These are phyloP conservation scores for Chaetothyriales sp. DNA, from an alignment of 2,329 filamentous ascomycete species.

Conservation along the genomic window DNA sequence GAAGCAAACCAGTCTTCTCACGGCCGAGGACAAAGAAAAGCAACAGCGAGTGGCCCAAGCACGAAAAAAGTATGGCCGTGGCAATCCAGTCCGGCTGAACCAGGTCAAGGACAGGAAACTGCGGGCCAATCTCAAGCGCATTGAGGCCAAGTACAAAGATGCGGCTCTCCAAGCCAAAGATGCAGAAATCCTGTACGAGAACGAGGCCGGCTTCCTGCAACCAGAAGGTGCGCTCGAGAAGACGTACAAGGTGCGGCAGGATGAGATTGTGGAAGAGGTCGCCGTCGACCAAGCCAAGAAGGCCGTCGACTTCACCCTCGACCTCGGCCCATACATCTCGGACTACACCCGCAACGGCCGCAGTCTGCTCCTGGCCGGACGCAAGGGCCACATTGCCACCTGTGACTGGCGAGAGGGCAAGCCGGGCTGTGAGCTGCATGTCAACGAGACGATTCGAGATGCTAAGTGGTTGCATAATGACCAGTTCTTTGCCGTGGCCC, in stretches of 20 bases:
- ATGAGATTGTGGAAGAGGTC: slow-evolving; percentile 62
- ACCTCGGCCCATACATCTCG: slow-evolving; percentile 70
- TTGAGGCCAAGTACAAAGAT: slow-evolving; percentile 71
- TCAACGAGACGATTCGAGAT: slow-evolving; percentile 80
- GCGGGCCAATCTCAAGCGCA: slow-evolving; percentile 57
- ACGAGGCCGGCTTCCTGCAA: slow-evolving; percentile 71
- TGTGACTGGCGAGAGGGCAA: slow-evolving; percentile 95
- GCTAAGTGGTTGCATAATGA: slow-evolving; percentile 89
- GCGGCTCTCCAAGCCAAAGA: slow-evolving; percentile 78
- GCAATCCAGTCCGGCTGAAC: slow-evolving; percentile 56
- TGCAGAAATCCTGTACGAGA: slow-evolving; percentile 85
- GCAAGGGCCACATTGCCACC: slow-evolving; percentile 87
- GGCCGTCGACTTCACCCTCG: slow-evolving; percentile 73
- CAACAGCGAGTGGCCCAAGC: slow-evolving; percentile 35
- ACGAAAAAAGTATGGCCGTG: slow-evolving; percentile 68
- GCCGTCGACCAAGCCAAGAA: slow-evolving; percentile 78
- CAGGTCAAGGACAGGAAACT: slow-evolving; percentile 79
- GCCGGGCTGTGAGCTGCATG: slow-evolving; percentile 76
- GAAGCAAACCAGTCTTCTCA: slow-evolving; percentile 11
- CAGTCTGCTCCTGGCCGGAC: slow-evolving; percentile 67
- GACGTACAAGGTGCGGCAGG: slow-evolving; percentile 84
- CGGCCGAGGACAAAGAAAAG: slow-evolving; percentile 24
- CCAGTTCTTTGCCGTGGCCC: slow-evolving; percentile 81
- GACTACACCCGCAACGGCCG: slow-evolving; percentile 85
- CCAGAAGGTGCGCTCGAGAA: slow-evolving; percentile 74